phyloP scores from a whole-genome alignment of 805 yeast species.

The Ogataea glucozyma region DNA sequence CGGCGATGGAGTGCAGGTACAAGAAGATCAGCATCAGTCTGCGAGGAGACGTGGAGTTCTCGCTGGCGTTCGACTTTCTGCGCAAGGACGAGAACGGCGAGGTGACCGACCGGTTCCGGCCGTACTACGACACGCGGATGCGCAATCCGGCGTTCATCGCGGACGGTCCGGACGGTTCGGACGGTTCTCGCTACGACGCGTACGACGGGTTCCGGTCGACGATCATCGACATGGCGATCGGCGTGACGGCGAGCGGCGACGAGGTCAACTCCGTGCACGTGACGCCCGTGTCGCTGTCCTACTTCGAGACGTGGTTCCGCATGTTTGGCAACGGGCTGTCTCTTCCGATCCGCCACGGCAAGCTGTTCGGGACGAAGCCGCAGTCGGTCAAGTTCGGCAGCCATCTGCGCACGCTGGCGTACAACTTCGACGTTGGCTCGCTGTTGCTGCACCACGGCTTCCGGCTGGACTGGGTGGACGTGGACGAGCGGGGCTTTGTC shows the following conservation, averaged over 20 bases:
- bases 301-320: conserved; percentile 80
- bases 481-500: conserved; percentile 45
- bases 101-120: conserved; percentile 45
- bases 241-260: conserved; percentile 32
- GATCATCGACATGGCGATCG: conserved; percentile 69
- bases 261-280: conserved; percentile 71
- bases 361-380: conserved; percentile 57
- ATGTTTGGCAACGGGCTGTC: conserved; percentile 75
- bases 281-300: conserved; percentile 62
- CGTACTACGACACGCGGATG: conserved; percentile 58
- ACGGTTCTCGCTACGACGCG: conserved; percentile 80
- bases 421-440: conserved; percentile 69
- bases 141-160: conserved; percentile 53
- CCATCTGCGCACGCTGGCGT: conserved; percentile 73
- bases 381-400: conserved; percentile 69
- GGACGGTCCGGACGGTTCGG: conserved; percentile 42
- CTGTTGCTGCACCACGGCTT: conserved; percentile 72
- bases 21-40: conserved; percentile 59
- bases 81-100: conserved; percentile 38
- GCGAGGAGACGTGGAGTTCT: conserved; percentile 60
- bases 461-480: conserved; percentile 47
- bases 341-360: conserved; percentile 75
- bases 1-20: conserved; percentile 25
- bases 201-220: conserved; percentile 76
- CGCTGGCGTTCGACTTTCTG: conserved; percentile 59